A percentile compares a stretch with the other conserved stretches of the same genome.
Evolutionary conservation across 108 stramenopile species (phyloP).

Genomic region (Stephanodiscus triporus): DNA sequence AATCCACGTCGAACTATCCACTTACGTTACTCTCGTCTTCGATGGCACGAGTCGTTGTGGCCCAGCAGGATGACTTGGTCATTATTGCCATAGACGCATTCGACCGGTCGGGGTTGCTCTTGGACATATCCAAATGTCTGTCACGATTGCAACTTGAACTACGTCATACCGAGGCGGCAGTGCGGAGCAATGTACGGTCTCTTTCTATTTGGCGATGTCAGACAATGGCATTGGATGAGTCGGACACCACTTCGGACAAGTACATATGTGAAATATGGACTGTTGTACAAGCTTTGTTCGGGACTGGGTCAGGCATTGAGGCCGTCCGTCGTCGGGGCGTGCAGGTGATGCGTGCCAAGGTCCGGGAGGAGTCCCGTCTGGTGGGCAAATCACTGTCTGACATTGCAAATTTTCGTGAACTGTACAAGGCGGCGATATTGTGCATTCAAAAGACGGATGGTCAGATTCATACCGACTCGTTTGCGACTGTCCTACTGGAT

Average conservation of each 20-base stretch:
- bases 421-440: slow-evolving; percentile 76
- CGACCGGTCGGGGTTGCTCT: slow-evolving; percentile 58
- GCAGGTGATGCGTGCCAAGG: slow-evolving; percentile 70
- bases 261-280: slow-evolving; percentile 67
- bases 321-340: slow-evolving; percentile 60
- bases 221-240: slow-evolving; percentile 52
- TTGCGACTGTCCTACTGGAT: slow-evolving; percentile 47
- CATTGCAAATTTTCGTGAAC: slow-evolving; percentile 61
- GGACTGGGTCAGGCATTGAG: slow-evolving; percentile 38
- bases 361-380: slow-evolving; percentile 55
- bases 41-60: not conserved
- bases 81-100: slow-evolving; percentile 50
- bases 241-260: slow-evolving; percentile 45
- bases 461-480: not conserved
- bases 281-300: slow-evolving; percentile 41
- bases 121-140: slow-evolving; percentile 34
- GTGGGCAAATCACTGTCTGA: slow-evolving; percentile 55
- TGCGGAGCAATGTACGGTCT: slow-evolving; percentile 54
- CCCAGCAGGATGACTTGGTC: slow-evolving; percentile 38
- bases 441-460: slow-evolving; percentile 48
- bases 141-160: slow-evolving; percentile 42
- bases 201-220: slow-evolving; percentile 86
- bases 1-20: not conserved
- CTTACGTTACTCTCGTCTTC: not conserved
- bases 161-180: slow-evolving; percentile 79